Evolutionary conservation across 1,139 yeast genomes (phyloP).

Genomic region (Insectozyma bohioensis): DNA sequence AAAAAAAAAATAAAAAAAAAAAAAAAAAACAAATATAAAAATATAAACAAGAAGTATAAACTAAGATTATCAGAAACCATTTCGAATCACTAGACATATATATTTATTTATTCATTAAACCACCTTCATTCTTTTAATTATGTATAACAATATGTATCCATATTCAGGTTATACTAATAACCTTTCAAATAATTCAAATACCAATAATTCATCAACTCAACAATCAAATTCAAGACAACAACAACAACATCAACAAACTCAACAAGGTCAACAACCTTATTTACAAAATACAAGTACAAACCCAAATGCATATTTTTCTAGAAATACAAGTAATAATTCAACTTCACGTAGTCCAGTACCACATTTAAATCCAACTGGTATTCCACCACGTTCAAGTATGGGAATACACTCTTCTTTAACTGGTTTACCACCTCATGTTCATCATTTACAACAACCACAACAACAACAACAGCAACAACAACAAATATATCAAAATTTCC

Average conservation of each 20-base stretch:
- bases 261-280: conserved; percentile 1
- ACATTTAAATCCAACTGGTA: conserved; percentile 11
- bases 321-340: conserved; percentile 2
- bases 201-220: conserved; percentile 7
- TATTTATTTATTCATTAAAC: background rate
- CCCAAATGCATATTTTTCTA: conserved; percentile 4
- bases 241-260: conserved; percentile 7
- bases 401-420: conserved; percentile 8
- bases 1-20: no score
- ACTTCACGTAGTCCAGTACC: conserved; percentile 13
- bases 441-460: conserved; percentile 12
- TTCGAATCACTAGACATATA: no score
- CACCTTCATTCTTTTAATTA: background rate
- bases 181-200: conserved; percentile 6
- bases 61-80: no score
- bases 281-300: conserved; percentile 3
- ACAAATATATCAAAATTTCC: conserved; percentile 10
- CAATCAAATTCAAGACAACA: conserved; percentile 4
- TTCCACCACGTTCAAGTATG: conserved; percentile 10
- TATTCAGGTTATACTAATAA: conserved; percentile 12
- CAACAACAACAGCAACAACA: conserved; percentile 9
- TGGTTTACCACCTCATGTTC: conserved; percentile 12
- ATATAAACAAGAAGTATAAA: no score
- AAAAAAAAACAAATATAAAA: no score
- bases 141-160: conserved; percentile 15